phyloP scores from a whole-genome alignment of 345 rosid species.

The Aquilaria yunnanensis region DNA sequence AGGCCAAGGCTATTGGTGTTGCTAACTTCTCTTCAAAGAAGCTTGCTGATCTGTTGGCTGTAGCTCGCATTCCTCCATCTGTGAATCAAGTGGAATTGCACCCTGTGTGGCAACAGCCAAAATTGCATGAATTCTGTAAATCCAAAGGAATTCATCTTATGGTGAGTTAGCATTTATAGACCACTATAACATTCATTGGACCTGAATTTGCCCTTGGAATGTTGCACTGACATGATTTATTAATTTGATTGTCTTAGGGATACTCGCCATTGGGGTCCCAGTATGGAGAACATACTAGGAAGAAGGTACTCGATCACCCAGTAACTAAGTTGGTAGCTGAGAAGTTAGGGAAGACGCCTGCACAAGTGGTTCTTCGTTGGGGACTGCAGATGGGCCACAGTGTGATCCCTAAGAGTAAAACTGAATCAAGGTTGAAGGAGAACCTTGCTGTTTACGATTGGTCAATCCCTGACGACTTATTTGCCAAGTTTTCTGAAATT shows the following conservation, averaged over 20 bases:
- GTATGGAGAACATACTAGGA: slow-evolving; percentile 6
- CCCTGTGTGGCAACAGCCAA: slow-evolving; percentile 73
- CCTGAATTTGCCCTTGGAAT: neutral
- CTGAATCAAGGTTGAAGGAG: slow-evolving; percentile 34
- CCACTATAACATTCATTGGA: neutral
- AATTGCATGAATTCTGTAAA: slow-evolving; percentile 58
- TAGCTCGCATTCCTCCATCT: slow-evolving; percentile 69
- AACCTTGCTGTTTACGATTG: slow-evolving; percentile 41
- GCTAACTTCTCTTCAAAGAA: slow-evolving; percentile 80
- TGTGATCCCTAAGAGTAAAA: slow-evolving; percentile 43
- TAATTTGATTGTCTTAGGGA: slow-evolving; percentile 36
- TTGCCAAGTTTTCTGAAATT: slow-evolving; percentile 29
- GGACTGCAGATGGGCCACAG: slow-evolving; percentile 52
- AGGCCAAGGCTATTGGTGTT: slow-evolving; percentile 58
- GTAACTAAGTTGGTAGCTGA: slow-evolving; percentile 24
- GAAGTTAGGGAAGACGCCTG: slow-evolving; percentile 41
- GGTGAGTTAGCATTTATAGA: slow-evolving; percentile 38
- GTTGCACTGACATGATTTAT: neutral
- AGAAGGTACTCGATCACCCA: slow-evolving; percentile 28
- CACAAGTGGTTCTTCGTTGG: slow-evolving; percentile 52
- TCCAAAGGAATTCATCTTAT: slow-evolving; percentile 69
- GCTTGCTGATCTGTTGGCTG: slow-evolving; percentile 54
- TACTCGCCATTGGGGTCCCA: slow-evolving; percentile 81
- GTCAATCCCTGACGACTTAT: slow-evolving; percentile 35
- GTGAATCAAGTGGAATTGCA: slow-evolving; percentile 27